phyloP scores from a whole-genome alignment of 768 basidiomycete species.

The Pleurotus giganteus region DNA sequence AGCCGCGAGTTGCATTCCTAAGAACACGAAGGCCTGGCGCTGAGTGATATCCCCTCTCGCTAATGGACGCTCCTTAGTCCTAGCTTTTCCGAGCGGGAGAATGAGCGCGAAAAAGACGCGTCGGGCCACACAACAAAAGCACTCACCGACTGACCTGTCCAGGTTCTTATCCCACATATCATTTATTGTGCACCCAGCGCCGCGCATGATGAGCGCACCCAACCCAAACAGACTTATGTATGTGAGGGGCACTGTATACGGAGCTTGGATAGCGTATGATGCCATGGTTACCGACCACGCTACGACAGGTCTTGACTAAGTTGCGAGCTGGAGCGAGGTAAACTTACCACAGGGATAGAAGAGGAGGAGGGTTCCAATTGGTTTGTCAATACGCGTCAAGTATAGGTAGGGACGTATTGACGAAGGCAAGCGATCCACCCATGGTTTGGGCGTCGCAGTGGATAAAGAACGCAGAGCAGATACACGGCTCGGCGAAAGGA shows the following conservation, averaged over 20 bases:
- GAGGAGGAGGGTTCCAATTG: slow-evolving; percentile 88
- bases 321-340: neutral
- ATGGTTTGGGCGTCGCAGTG: slow-evolving; percentile 33
- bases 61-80: slow-evolving; percentile 86
- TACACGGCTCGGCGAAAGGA: neutral
- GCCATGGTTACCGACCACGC: slow-evolving; percentile 99
- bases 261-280: slow-evolving; percentile 71
- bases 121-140: neutral
- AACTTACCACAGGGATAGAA: slow-evolving; percentile 92
- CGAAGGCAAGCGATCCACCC: slow-evolving; percentile 66
- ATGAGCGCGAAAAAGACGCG: slow-evolving; percentile 5
- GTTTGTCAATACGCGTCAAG: slow-evolving; percentile 90
- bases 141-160: slow-evolving; percentile 86
- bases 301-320: slow-evolving; percentile 29
- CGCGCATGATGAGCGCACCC: slow-evolving; percentile 94
- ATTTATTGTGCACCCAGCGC: slow-evolving; percentile 98
- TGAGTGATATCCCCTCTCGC: slow-evolving; percentile 79
- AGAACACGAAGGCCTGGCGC: slow-evolving; percentile 75
- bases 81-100: slow-evolving; percentile 42
- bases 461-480: neutral
- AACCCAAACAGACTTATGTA: slow-evolving; percentile 84
- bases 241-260: slow-evolving; percentile 64
- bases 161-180: slow-evolving; percentile 97
- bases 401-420: slow-evolving; percentile 75
- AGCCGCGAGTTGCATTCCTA: slow-evolving; percentile 75